Conservation (phyloP, 805 yeast species). For the Candida boleticola region DNA sequence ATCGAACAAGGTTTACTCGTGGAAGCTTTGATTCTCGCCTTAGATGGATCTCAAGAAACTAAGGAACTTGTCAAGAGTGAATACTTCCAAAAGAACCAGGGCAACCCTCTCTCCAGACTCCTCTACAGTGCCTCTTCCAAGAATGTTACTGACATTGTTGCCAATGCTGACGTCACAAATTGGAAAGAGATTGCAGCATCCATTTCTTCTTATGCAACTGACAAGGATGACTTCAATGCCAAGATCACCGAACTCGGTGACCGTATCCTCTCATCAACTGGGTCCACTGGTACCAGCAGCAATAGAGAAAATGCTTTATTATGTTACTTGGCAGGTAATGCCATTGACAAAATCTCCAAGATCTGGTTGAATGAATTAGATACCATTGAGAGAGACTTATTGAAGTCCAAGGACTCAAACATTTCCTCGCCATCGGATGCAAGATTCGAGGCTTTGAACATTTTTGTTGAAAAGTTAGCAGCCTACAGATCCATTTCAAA, state of each 20-base stretch:
- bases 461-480: constrained; percentile 79
- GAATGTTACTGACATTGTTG: constrained; percentile 66
- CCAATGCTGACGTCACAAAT: constrained; percentile 68
- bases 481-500: constrained; percentile 60
- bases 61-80: constrained; percentile 69
- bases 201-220: constrained; percentile 54
- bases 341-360: constrained; percentile 71
- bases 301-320: constrained; percentile 69
- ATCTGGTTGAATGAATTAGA: constrained; percentile 81
- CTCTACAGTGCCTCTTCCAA: constrained; percentile 61
- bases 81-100: constrained; percentile 60
- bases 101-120: constrained; percentile 65
- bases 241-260: constrained; percentile 73
- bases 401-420: constrained; percentile 44
- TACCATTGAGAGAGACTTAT: constrained; percentile 37
- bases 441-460: constrained; percentile 75
- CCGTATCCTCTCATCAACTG: constrained; percentile 51
- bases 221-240: constrained; percentile 47
- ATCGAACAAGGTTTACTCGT: constrained; percentile 58
- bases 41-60: constrained; percentile 57
- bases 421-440: constrained; percentile 72
- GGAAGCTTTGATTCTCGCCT: constrained; percentile 82
- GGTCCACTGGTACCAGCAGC: constrained; percentile 30
- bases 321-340: constrained; percentile 77
- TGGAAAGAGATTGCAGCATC: constrained; percentile 85